A percentile compares a stretch with the other conserved stretches of the same genome.
Conservation (phyloP, 257 asterid species). For the Solanum rostratum region DNA sequence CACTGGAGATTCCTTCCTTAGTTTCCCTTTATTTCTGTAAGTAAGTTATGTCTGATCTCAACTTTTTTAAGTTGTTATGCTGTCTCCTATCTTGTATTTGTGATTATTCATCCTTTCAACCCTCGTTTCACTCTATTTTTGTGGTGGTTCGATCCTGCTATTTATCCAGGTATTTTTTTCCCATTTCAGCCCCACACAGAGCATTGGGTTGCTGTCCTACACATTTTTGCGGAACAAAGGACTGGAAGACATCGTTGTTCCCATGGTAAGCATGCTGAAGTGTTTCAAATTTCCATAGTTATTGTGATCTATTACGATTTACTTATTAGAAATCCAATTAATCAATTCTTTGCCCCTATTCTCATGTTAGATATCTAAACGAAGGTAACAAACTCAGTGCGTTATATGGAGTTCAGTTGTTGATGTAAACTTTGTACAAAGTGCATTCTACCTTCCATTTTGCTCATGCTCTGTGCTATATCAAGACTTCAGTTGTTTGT, state of each 20-base stretch:
- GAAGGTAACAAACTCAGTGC: background rate
- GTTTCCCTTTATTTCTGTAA: background rate
- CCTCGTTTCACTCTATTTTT: background rate
- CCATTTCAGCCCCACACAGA: conserved; percentile 54
- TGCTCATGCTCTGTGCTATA: background rate
- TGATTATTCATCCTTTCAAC: background rate
- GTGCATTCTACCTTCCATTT: background rate
- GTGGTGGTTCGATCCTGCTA: background rate
- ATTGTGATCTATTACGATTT: background rate
- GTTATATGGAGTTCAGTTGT: background rate
- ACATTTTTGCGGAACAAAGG: conserved; percentile 73
- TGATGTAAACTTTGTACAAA: background rate
- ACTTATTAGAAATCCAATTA: background rate
- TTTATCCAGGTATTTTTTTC: background rate
- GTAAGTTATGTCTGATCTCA: background rate
- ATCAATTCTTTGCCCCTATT: background rate
- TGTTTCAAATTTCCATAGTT: background rate
- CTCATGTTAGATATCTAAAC: background rate
- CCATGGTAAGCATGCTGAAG: conserved; percentile 46
- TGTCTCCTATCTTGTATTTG: background rate
- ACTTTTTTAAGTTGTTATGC: background rate
- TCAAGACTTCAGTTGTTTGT: background rate
- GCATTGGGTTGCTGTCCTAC: conserved; percentile 82
- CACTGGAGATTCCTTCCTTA: background rate
- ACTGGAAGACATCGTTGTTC: conserved; percentile 85